These are phyloP conservation scores for Eucalyptus curtisii DNA, from an alignment of 345 rosid genomes.

Conservation along the genomic window DNA sequence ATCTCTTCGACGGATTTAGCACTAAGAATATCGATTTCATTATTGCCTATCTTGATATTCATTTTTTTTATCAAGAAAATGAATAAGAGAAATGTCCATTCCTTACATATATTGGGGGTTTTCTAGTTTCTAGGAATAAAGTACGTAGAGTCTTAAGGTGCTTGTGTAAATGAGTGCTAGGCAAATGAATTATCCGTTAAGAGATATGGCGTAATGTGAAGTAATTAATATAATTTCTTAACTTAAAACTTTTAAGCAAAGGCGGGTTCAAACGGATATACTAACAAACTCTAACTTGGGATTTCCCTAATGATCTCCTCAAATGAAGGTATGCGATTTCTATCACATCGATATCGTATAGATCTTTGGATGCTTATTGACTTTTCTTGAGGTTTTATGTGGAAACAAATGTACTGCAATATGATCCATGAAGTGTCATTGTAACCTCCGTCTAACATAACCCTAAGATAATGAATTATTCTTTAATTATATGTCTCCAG, in stretches of 20 bases:
- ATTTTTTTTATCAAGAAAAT: background rate
- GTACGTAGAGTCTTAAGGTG: background rate
- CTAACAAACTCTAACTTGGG: accelerated
- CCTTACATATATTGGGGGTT: background rate
- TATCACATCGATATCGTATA: background rate
- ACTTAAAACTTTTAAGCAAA: background rate
- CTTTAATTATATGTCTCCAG: background rate
- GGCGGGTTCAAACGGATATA: background rate
- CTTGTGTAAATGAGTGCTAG: background rate
- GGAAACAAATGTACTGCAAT: background rate
- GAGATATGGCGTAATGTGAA: background rate
- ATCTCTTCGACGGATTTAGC: too few relatives aligned
- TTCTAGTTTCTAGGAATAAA: background rate
- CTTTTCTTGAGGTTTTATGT: background rate
- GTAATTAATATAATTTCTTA: background rate
- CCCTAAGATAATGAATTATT: background rate
- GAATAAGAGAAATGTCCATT: background rate
- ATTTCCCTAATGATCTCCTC: accelerated
- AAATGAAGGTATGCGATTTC: background rate
- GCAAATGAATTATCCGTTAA: background rate
- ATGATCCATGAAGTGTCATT: background rate
- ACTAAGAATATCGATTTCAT: background rate
- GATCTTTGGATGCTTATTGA: background rate
- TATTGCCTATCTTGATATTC: background rate
- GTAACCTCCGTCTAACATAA: background rate